Conservation (phyloP, 2,329 filamentous ascomycete genomes). For the Cladosporium oxysporum region DNA sequence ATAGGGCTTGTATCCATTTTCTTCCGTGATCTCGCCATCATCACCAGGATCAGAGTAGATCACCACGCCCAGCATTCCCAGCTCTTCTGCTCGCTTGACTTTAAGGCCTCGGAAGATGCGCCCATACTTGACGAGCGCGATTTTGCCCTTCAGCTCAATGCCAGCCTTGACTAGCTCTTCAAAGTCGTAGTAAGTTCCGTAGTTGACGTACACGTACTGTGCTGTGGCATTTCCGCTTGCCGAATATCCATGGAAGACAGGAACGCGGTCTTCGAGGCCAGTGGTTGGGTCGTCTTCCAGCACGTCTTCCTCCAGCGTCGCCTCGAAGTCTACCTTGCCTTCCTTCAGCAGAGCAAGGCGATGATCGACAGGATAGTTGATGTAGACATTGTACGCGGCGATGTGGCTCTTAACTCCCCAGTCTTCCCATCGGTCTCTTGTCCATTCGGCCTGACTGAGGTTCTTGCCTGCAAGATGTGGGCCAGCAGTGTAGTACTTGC, state of each 20-base stretch:
- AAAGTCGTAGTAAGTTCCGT: slow-evolving; percentile 82
- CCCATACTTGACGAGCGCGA: slow-evolving; percentile 84
- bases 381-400: slow-evolving; percentile 53
- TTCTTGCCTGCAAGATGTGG: slow-evolving; percentile 56
- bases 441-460: slow-evolving; percentile 54
- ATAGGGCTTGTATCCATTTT: slow-evolving; percentile 76
- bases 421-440: slow-evolving; percentile 50
- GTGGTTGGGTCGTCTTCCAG: slow-evolving; percentile 81
- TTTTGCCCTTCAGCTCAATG: slow-evolving; percentile 77
- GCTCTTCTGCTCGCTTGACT: slow-evolving; percentile 85
- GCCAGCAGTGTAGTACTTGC: slow-evolving; percentile 53
- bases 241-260: slow-evolving; percentile 93
- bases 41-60: slow-evolving; percentile 89
- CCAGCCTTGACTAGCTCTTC: slow-evolving; percentile 77
- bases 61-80: slow-evolving; percentile 83
- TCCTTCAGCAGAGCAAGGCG: slow-evolving; percentile 47
- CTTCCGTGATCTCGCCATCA: slow-evolving; percentile 78
- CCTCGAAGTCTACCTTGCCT: slow-evolving; percentile 45
- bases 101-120: slow-evolving; percentile 86
- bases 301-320: slow-evolving; percentile 79
- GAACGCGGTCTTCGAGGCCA: slow-evolving; percentile 69
- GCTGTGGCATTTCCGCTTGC: slow-evolving; percentile 89
- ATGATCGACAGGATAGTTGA: slow-evolving; percentile 54
- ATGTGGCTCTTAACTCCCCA: slow-evolving; percentile 51
- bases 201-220: slow-evolving; percentile 85